Base-by-base conservation (phyloP, 179 eudicot species). In the Carnegiea gigantea region DNA sequence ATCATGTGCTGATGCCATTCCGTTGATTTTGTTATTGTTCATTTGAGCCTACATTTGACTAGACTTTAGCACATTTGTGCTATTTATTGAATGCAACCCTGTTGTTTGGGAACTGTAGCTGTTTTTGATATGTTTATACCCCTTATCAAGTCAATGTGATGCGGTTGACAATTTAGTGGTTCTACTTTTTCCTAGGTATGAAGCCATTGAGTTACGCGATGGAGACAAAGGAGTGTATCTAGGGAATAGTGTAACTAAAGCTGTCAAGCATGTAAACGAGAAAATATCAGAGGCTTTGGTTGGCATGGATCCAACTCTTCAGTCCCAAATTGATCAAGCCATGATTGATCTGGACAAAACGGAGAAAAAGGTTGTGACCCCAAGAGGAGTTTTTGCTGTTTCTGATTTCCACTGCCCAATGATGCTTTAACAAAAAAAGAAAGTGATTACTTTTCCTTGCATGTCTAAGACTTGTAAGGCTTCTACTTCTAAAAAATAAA, bases 321-420 rank as follows among this genome's bases (percentile, higher is more conserved):
- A 96, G 83, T 82, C 90, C 67, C 99, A 95, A 87, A 94, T 95
- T 85, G 99, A 95, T 78, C 98, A 95, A 84, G 97, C 85, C 84
- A 92, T 96, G 99, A 88, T 96, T 72, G 99, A 96, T 85, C 86
- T 96, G 88, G 99, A 96, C 86, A 96, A 94, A 87, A 94, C 98
- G 54, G 99, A 96, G 87, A 96, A 92, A 75, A 96, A 96, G 98
- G 99, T 96, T 80, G 64, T 60, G 72, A 54, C 75, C 77, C 28
- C 70, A 51, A 76, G 43, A 36, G 76, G 70, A 79, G 54, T 67
- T 74, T 59, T 73, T 57, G 10, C 60, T 85, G 28, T 44, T 20
- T 76, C 38, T 71, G 48, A 68, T 28, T 49, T 46, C 38, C 48
- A 33, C 49, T 46, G 53, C 33, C 51, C 49, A 65, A 44, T 33